Evolutionary conservation across 2,329 filamentous ascomycete genomes (phyloP).

Genomic region (Trichophyton verrucosum): DNA sequence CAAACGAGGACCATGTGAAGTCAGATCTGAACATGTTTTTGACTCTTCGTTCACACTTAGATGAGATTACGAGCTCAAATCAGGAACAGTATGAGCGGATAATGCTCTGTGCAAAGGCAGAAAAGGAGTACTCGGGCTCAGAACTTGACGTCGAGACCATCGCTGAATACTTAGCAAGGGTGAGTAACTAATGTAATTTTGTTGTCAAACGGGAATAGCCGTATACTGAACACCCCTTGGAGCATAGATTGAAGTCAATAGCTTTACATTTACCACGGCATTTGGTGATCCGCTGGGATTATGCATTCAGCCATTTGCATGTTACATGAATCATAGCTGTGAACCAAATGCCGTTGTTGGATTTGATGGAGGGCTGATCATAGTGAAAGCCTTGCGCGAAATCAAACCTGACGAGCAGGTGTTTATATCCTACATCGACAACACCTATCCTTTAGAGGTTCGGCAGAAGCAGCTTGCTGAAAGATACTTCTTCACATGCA

Average conservation of each 20-base stretch:
- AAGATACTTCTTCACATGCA: slow-evolving; percentile 49
- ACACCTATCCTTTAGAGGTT: slow-evolving; percentile 38
- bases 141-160: slow-evolving; percentile 33
- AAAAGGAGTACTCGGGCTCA: slow-evolving; percentile 41
- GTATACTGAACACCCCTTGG: background rate
- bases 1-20: slow-evolving; percentile 26
- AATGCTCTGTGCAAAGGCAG: slow-evolving; percentile 40
- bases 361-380: slow-evolving; percentile 42
- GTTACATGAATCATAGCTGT: slow-evolving; percentile 51
- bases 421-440: slow-evolving; percentile 50
- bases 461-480: slow-evolving; percentile 42
- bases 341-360: slow-evolving; percentile 46
- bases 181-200: slow-evolving; percentile 15
- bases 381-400: slow-evolving; percentile 40
- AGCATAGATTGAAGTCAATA: slow-evolving; percentile 44
- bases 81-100: slow-evolving; percentile 35
- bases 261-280: slow-evolving; percentile 44
- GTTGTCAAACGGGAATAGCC: background rate
- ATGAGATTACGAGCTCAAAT: slow-evolving; percentile 34
- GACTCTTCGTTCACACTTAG: slow-evolving; percentile 37
- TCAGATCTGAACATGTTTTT: slow-evolving; percentile 34
- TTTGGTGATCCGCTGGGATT: slow-evolving; percentile 47
- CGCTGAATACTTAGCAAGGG: slow-evolving; percentile 36
- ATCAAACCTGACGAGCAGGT: slow-evolving; percentile 47
- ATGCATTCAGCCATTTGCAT: slow-evolving; percentile 44